phyloP scores from a whole-genome alignment of 2,329 filamentous ascomycete species.

The Fusarium buharicum region DNA sequence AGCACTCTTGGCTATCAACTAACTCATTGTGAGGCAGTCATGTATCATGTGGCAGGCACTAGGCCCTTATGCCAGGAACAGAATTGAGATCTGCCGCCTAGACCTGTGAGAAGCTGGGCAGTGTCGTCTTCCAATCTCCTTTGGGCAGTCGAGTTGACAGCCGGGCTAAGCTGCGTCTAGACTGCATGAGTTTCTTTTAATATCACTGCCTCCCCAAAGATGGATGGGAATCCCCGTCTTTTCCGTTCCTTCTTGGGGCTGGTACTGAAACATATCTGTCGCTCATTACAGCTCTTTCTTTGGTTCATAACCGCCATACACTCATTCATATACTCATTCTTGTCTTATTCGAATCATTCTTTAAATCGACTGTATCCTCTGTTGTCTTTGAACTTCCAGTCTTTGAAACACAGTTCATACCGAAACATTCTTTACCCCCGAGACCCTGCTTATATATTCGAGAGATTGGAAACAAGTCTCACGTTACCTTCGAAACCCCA shows the following conservation, averaged over 20 bases:
- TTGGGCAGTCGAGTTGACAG: conserved; percentile 10
- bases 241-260: conserved; percentile 33
- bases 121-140: conserved; percentile 11
- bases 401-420: conserved; percentile 28
- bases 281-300: conserved; percentile 18
- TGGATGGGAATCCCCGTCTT: conserved; percentile 9
- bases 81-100: conserved; percentile 37
- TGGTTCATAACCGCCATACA: conserved; percentile 29
- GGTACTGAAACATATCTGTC: conserved; percentile 33
- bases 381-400: conserved; percentile 20
- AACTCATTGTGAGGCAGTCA: conserved; percentile 6
- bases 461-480: conserved; percentile 9
- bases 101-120: conserved; percentile 24
- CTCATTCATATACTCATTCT: conserved; percentile 37
- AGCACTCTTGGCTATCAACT: conserved; percentile 14
- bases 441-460: background rate
- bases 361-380: conserved; percentile 31
- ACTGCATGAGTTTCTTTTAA: conserved; percentile 28
- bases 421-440: conserved; percentile 9
- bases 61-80: conserved; percentile 27
- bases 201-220: conserved; percentile 21
- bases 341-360: conserved; percentile 21
- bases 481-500: background rate
- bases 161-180: conserved; percentile 17
- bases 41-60: conserved; percentile 1